Percentiles rank a stretch among this genome's conserved stretches.
Evolutionary conservation across 331 rosid genomes (phyloP).

Genomic region (Malus hybrid): DNA sequence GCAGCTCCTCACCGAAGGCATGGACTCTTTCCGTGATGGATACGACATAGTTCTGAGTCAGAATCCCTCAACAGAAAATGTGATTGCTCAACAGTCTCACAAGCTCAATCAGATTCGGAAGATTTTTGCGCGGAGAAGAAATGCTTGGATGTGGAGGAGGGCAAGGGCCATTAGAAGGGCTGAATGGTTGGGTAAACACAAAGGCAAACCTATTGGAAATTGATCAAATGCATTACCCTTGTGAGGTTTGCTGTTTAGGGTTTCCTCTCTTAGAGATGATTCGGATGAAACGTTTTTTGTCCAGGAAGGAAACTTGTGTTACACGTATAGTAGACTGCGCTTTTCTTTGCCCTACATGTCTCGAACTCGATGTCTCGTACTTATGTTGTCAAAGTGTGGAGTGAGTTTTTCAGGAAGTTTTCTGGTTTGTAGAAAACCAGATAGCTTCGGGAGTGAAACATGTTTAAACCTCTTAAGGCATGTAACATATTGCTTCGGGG

Average conservation of each 20-base stretch:
- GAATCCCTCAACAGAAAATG: conserved; percentile 63
- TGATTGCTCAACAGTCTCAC: conserved; percentile 65
- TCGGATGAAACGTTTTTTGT: conserved; percentile 13
- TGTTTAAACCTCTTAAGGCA: background rate
- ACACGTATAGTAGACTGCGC: background rate
- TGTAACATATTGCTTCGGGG: too few species aligned
- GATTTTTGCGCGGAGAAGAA: conserved; percentile 39
- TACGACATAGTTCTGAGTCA: conserved; percentile 66
- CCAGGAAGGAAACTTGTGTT: conserved; percentile 43
- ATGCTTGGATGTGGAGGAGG: conserved; percentile 42
- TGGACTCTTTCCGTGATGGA: conserved; percentile 77
- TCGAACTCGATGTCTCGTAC: background rate
- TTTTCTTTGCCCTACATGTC: background rate
- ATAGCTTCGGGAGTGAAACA: background rate
- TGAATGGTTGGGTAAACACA: conserved; percentile 27
- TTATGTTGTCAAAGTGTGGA: background rate
- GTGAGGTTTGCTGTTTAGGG: background rate
- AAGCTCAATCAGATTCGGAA: conserved; percentile 43
- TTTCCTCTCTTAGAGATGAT: conserved; percentile 57
- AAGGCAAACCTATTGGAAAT: conserved; percentile 43
- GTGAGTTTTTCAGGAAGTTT: background rate
- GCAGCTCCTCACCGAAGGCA: conserved; percentile 81
- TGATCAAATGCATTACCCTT: conserved; percentile 8
- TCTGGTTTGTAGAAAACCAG: background rate
- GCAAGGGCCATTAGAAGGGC: conserved; percentile 36